Evolutionary conservation across 2,329 filamentous ascomycete genomes (phyloP), one percentile per base, ranked within the genome.

Genomic region (Dryadomyces quercus-mongolicae): DNA sequence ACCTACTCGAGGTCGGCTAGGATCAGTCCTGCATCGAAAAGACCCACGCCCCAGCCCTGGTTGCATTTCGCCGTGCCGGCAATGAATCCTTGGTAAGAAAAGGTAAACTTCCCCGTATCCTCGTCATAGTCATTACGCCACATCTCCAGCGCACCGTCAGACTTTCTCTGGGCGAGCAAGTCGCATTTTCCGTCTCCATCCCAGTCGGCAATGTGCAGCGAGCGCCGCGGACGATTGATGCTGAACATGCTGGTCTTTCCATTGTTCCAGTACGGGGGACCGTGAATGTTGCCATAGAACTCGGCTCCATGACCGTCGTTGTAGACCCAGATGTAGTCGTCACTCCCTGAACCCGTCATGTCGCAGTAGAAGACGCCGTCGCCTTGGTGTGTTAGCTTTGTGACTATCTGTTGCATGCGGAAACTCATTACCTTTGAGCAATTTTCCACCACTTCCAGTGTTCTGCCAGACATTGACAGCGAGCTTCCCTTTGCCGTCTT

Each of bases 131-230:
- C 49, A 7, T 38, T 51, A 2, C 12, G 7, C 49, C 49, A 51
- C 36, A 40, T 3, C 15, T 16, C 8, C 2, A 42, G 8, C n/a
- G 18, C 20, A 9, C 49, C 49, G 7, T 12, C 16, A 2, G 36
- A 4, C 12, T 6, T 15, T 22, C 36, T 2, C 5, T 8, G n/a
- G 10, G 6, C 21, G 55, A 62, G 36, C 69, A 69, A 63, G 46
- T 71, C 68, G 50, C 63, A 66, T 2, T 57, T 52, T 0, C 68
- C 68, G 56, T 70, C 68, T 12, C 63, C 65, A 49, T 71, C 63
- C 65, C 66, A 70, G 56, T 71, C 68, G 2, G 59, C 62, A 7
- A 15, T 6, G 6, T 16, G 25, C 47, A 31, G 47, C 20, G 9
- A 44, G 15, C 43, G n/a, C 66, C 61, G 52, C 66, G 56, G 5